These are phyloP conservation scores for Xylariaceae sp. DNA, from an alignment of 2,329 filamentous ascomycete species.

Conservation along the genomic window DNA sequence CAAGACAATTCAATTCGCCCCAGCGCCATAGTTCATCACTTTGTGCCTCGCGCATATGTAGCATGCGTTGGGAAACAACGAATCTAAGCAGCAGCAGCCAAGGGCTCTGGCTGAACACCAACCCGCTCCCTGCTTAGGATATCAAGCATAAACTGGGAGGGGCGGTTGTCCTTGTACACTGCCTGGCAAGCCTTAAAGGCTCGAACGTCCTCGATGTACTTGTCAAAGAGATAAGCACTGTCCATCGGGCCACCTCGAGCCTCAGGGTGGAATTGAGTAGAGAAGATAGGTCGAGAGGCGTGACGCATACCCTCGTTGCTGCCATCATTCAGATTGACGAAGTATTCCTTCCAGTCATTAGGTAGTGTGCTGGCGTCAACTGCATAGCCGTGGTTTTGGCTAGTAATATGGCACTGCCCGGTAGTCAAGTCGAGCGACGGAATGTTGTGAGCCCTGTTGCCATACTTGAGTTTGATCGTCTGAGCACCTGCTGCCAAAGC, in stretches of 20 bases:
- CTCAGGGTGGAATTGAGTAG: conserved; percentile 97
- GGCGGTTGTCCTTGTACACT: conserved; percentile 79
- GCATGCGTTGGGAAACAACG: not conserved
- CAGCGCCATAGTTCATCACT: not conserved
- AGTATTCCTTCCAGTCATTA: conserved; percentile 93
- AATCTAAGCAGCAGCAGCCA: conserved; percentile 47
- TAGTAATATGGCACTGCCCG: conserved; percentile 96
- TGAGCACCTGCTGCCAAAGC: conserved; percentile 82
- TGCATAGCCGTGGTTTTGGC: conserved; percentile 97
- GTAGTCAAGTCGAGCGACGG: conserved; percentile 91
- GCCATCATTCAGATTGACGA: conserved; percentile 95
- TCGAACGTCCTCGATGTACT: conserved; percentile 85
- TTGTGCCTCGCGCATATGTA: not conserved
- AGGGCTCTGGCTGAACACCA: conserved; percentile 68
- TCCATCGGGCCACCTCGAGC: conserved; percentile 96
- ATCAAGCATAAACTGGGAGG: conserved; percentile 83
- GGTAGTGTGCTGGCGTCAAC: conserved; percentile 81
- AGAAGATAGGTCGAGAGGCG: conserved; percentile 93
- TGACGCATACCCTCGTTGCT: conserved; percentile 97
- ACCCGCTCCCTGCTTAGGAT: conserved; percentile 92
- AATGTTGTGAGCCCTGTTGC: conserved; percentile 98
- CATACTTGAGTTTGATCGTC: conserved; percentile 98
- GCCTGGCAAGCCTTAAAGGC: conserved; percentile 82
- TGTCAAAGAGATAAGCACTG: conserved; percentile 92
- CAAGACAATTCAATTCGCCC: not conserved